These are phyloP conservation scores for Rhodosporidiobolus odoratus DNA, from an alignment of 768 basidiomycete species.

Conservation along the genomic window DNA sequence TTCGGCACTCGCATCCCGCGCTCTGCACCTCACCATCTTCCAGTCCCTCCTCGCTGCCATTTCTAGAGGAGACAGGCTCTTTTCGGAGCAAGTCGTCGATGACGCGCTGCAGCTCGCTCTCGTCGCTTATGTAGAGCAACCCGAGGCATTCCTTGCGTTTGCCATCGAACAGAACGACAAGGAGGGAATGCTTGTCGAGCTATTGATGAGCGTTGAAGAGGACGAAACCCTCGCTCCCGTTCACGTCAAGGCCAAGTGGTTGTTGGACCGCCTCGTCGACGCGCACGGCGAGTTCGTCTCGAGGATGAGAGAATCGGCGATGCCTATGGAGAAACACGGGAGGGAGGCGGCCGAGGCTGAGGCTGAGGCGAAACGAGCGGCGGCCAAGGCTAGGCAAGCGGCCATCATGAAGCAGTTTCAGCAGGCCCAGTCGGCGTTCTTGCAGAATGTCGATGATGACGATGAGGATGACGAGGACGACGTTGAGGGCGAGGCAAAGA, in stretches of 20 bases:
- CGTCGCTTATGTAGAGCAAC: constrained; percentile 71
- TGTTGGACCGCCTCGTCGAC: constrained; percentile 51
- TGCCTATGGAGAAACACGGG: constrained; percentile 24
- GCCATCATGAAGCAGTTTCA: constrained; percentile 95
- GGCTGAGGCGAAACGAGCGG: constrained; percentile 65
- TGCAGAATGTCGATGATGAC: constrained; percentile 58
- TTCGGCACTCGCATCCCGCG: constrained; percentile 62
- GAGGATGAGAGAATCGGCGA: constrained; percentile 44
- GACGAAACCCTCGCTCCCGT: constrained; percentile 67
- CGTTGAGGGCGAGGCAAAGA: constrained; percentile 52
- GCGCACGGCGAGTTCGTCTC: constrained; percentile 28
- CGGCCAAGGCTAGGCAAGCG: constrained; percentile 84
- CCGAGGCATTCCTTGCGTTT: constrained; percentile 58
- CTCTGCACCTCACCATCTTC: constrained; percentile 74
- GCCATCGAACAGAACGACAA: constrained; percentile 51
- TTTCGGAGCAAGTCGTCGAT: constrained; percentile 75
- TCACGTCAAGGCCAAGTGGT: constrained; percentile 66
- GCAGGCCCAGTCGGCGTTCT: constrained; percentile 80
- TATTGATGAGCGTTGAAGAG: constrained; percentile 70
- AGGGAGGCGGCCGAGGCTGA: constrained; percentile 48
- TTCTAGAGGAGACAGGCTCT: background rate
- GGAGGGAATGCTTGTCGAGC: constrained; percentile 54
- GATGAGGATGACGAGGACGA: constrained; percentile 57
- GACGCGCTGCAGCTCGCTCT: constrained; percentile 79
- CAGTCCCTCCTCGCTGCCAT: constrained; percentile 63